Percentiles rank a stretch among this genome's conserved stretches.
These are phyloP conservation scores for Novymonas esmeraldas DNA, from an alignment of 208 protist species.

Conservation along the genomic window DNA sequence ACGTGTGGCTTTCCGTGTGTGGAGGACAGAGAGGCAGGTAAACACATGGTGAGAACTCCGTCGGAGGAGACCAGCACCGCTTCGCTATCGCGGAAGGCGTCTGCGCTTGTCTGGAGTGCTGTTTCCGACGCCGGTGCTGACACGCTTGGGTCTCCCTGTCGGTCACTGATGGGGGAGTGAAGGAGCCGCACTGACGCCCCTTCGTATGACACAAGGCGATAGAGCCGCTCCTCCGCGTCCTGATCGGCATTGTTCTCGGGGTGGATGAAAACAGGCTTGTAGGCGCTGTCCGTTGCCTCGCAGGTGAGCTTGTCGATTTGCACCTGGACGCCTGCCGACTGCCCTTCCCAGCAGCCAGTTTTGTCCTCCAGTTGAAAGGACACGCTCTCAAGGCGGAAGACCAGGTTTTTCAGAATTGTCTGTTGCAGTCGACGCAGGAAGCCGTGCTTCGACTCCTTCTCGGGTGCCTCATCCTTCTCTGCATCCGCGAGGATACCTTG, in stretches of 20 bases:
- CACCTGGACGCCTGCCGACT: conserved; percentile 13
- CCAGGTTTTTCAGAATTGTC: conserved; percentile 66
- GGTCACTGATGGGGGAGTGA: neutral
- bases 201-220: conserved; percentile 38
- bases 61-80: conserved; percentile 6
- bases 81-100: neutral
- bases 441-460: conserved; percentile 23
- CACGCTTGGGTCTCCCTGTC: neutral
- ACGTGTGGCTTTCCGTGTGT: neutral
- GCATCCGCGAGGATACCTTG: conserved; percentile 9
- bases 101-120: too few relatives aligned
- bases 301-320: conserved; percentile 35
- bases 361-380: conserved; percentile 48
- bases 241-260: conserved; percentile 6
- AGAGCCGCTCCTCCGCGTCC: conserved; percentile 4
- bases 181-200: conserved; percentile 11
- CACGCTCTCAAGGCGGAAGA: conserved; percentile 49
- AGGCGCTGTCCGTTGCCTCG: conserved; percentile 41
- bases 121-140: too few relatives aligned
- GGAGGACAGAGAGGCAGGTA: neutral
- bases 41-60: conserved; percentile 13
- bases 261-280: conserved; percentile 27
- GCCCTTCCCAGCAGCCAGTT: conserved; percentile 36
- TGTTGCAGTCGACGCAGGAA: conserved; percentile 61
- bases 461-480: conserved; percentile 20